phyloP scores from a whole-genome alignment of 208 protist genomes.

The Leishmania aethiopica region DNA sequence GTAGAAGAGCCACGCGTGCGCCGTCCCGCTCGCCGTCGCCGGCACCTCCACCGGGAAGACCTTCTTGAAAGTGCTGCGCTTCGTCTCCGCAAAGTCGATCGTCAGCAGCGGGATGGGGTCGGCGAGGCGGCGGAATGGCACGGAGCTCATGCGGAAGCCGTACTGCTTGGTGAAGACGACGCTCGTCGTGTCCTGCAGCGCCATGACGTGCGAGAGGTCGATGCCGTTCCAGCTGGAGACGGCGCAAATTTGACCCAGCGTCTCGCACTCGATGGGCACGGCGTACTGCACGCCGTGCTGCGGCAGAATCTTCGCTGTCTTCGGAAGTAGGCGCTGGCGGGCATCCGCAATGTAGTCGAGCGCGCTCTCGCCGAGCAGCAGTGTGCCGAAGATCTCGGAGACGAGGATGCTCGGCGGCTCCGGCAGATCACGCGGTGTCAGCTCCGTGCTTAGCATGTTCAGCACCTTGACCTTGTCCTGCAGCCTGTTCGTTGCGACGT shows the following conservation, averaged over 20 bases:
- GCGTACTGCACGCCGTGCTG: conserved; percentile 89
- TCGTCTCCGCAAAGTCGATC: conserved; percentile 79
- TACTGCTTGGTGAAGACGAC: conserved; percentile 95
- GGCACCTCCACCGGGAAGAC: conserved; percentile 41
- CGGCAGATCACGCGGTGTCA: conserved; percentile 62
- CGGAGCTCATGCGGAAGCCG: conserved; percentile 91
- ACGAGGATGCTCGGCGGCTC: conserved; percentile 83
- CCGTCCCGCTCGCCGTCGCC: conserved; percentile 54
- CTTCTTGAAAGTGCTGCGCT: conserved; percentile 40
- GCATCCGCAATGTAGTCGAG: conserved; percentile 93
- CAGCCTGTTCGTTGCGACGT: conserved; percentile 80
- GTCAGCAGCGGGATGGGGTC: conserved; percentile 77
- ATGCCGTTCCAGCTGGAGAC: conserved; percentile 85
- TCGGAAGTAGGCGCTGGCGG: conserved; percentile 66
- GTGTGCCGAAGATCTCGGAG: conserved; percentile 93
- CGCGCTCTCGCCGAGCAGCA: conserved; percentile 92
- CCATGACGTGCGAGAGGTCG: conserved; percentile 83
- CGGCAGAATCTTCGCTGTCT: conserved; percentile 78
- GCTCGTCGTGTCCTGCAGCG: conserved; percentile 88
- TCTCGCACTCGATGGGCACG: conserved; percentile 86
- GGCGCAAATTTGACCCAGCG: conserved; percentile 71
- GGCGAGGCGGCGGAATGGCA: conserved; percentile 66
- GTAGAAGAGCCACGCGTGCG: conserved; percentile 89
- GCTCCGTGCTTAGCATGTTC: conserved; percentile 90
- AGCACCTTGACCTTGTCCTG: conserved; percentile 76